Base-by-base conservation (phyloP, 768 basidiomycete genomes). In the Chlorophyllum brunneum region DNA sequence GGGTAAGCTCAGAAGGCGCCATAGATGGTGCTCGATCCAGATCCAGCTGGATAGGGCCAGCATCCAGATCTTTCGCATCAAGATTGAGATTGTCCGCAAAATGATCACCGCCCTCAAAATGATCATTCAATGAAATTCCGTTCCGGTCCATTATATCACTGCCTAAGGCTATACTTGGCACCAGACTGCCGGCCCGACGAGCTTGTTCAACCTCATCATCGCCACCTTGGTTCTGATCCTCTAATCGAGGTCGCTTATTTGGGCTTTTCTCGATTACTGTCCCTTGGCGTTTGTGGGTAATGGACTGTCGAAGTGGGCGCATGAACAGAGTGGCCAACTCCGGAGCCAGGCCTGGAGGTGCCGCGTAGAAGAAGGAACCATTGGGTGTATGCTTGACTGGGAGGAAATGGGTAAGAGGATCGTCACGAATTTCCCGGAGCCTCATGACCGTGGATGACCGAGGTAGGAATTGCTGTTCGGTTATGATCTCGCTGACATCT, bases 261-360 rank as follows among this genome's bases (percentile, higher is more conserved):
- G 81, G 71, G 23, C 72, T 78, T 48, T 75, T 76, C 15, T 76
- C 83, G n/a, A 77, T 84, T 26, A 80, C 82, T 24, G 67, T 65
- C 1, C 73, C 81, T 37, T 83, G 77, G 45, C 86, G 81, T 63
- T 89, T 89, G 20, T 77, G 67, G n/a, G 76, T 59, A 4, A 65
- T 40, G 4, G 67, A 67, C n/a, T 70, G 69, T 31, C 75, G 74
- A 3, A 85, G 58, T 8, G 92, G 91, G 36, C 88, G 87, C 72
- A 88, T 77, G 70, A 97, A 99, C 49, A 99, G 70, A 48, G 88
- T 81, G 1, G 81, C 78, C 18, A 99, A 74, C 65, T 95, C 92
- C 0, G 88, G 85, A 0, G 84, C 81, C 43, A 95, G 67, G 7
- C 91, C 91, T 10, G 88, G 87, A 9, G 95, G 94, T 0, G 88